Conservation (phyloP, 306 rosid species). For the Prunus salicina region DNA sequence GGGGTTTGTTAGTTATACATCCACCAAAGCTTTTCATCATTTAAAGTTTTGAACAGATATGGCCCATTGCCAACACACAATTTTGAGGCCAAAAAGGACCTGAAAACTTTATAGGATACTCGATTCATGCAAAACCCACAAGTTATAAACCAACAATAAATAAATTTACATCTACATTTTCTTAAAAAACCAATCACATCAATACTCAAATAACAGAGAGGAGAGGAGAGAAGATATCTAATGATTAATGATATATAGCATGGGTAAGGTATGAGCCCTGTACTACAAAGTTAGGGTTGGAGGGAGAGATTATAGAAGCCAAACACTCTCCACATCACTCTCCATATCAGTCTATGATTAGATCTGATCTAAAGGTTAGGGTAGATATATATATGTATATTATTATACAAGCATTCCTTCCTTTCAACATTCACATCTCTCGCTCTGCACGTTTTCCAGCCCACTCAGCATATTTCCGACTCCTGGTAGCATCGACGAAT, state of each 20-base stretch:
- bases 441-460: constrained; percentile 13
- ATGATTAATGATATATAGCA: background rate
- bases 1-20: background rate
- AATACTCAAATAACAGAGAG: background rate
- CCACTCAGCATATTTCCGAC: constrained; percentile 16
- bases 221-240: background rate
- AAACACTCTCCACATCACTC: constrained; percentile 17
- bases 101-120: background rate
- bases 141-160: background rate
- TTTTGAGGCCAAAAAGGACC: background rate
- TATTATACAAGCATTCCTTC: constrained; percentile 26
- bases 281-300: constrained; percentile 20
- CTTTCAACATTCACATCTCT: constrained; percentile 5
- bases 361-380: constrained; percentile 43
- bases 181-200: background rate
- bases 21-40: background rate
- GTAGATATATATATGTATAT: constrained; percentile 15
- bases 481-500: constrained; percentile 46
- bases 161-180: background rate
- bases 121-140: background rate
- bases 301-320: constrained; percentile 12
- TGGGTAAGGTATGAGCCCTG: background rate
- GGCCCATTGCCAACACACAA: no score
- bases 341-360: constrained; percentile 27
- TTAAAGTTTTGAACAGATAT: background rate